These are phyloP conservation scores for Hypoxylon fragiforme DNA, from an alignment of 495 filamentous ascomycete genomes.

Conservation along the genomic window DNA sequence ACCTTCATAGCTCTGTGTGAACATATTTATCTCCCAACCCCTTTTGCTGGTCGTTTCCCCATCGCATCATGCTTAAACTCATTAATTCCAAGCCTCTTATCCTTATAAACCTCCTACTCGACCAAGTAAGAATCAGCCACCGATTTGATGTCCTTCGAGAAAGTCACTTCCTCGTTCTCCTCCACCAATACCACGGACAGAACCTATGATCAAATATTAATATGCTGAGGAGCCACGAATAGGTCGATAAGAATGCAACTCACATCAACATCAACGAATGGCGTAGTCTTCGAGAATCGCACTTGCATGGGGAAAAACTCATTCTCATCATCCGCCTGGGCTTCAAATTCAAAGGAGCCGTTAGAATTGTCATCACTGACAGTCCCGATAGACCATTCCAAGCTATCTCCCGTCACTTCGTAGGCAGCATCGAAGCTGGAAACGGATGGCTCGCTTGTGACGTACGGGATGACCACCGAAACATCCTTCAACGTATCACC, in stretches of 20 bases:
- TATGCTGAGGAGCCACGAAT: background rate
- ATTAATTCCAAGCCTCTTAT: conserved; percentile 7
- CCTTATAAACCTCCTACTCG: conserved; percentile 58
- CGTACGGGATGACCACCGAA: conserved; percentile 81
- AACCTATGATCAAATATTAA: conserved; percentile 56
- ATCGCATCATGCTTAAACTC: conserved; percentile 2
- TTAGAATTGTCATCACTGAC: conserved; percentile 78
- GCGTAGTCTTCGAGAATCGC: conserved; percentile 80
- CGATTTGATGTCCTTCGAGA: conserved; percentile 87
- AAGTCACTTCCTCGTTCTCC: conserved; percentile 78
- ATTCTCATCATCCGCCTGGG: conserved; percentile 76
- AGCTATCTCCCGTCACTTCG: conserved; percentile 87
- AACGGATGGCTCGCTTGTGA: conserved; percentile 79
- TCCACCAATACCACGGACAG: conserved; percentile 72
- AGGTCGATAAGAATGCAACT: conserved; percentile 39
- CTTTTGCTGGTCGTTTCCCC: conserved; percentile 11
- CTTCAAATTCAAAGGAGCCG: conserved; percentile 93
- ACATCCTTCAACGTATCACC: conserved; percentile 77
- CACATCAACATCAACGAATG: conserved; percentile 91
- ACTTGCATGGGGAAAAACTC: conserved; percentile 98
- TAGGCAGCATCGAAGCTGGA: conserved; percentile 92
- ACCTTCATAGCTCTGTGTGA: conserved; percentile 18
- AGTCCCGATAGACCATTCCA: conserved; percentile 89
- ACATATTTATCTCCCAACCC: conserved; percentile 7
- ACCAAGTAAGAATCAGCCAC: conserved; percentile 81